Percentiles rank a stretch among this genome's conserved stretches.
phyloP scores from a whole-genome alignment of 2,329 filamentous ascomycete genomes.

The Aspergillus sp. region DNA sequence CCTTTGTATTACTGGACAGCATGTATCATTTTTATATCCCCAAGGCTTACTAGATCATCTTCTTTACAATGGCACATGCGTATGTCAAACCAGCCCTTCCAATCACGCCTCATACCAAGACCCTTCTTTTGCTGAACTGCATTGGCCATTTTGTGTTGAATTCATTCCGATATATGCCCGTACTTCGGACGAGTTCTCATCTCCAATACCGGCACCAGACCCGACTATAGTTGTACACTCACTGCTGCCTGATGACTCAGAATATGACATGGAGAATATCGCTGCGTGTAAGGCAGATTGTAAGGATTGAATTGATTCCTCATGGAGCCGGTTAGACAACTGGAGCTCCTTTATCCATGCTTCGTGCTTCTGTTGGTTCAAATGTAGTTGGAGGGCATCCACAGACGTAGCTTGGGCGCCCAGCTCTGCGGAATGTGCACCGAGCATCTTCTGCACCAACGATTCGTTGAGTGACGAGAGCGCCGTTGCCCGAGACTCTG shows the following conservation, averaged over 20 bases:
- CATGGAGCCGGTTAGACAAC: background rate
- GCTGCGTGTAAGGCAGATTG: background rate
- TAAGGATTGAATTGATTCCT: background rate
- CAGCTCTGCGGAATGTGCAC: background rate
- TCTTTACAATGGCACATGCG: too few relatives aligned
- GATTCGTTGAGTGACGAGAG: conserved; percentile 7
- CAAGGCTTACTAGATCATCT: too few relatives aligned
- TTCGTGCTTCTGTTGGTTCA: background rate
- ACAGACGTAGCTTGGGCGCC: background rate
- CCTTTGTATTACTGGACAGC: too few relatives aligned
- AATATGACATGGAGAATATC: background rate
- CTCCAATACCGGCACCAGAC: background rate
- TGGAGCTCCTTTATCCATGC: background rate
- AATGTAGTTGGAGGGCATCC: background rate
- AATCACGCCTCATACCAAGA: background rate
- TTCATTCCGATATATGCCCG: background rate
- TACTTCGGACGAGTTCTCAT: background rate
- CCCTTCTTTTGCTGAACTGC: background rate
- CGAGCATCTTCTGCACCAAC: conserved; percentile 1
- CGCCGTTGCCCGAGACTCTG: background rate
- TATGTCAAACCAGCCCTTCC: background rate
- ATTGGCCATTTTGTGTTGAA: background rate
- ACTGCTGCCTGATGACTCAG: background rate
- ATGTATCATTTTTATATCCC: too few relatives aligned
- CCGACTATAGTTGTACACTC: background rate